Conservation (phyloP, 345 rosid species). For the Excoecaria cochinchinensis region DNA sequence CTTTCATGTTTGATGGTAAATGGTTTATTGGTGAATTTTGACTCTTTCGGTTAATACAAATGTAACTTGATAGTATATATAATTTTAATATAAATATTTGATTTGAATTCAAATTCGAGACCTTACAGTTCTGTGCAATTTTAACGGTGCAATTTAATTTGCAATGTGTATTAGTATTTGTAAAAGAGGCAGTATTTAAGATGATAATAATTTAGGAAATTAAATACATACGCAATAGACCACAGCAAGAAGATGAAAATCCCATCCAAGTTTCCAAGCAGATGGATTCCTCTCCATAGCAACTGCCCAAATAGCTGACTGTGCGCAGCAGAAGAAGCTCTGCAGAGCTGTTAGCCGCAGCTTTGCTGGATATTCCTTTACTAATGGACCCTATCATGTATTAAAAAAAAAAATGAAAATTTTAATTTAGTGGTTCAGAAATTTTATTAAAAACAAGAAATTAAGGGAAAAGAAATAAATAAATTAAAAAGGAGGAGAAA, state of each 20-base stretch:
- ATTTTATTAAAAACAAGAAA: background rate
- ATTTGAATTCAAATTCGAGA: too few species aligned
- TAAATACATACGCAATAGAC: conserved; percentile 63
- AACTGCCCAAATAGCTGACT: conserved; percentile 62
- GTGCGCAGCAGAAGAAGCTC: conserved; percentile 73
- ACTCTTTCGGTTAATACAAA: too few species aligned
- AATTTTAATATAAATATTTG: too few species aligned
- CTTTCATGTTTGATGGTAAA: too few species aligned
- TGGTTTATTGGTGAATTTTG: too few species aligned
- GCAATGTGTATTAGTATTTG: too few species aligned
- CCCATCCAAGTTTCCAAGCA: conserved; percentile 77
- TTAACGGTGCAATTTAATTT: too few species aligned
- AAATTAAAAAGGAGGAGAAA: background rate
- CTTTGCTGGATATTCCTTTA: conserved; percentile 73
- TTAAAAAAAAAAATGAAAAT: background rate
- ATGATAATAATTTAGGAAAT: too few species aligned
- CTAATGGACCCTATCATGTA: conserved; percentile 34
- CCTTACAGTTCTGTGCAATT: too few species aligned
- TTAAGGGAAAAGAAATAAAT: background rate
- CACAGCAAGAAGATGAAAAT: conserved; percentile 66
- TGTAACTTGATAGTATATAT: too few species aligned
- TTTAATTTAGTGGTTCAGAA: background rate
- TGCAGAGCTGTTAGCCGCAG: conserved; percentile 66
- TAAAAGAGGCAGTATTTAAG: too few species aligned
- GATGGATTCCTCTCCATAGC: conserved; percentile 57